Percentiles rank a stretch among this genome's conserved stretches.
These are phyloP conservation scores for Trametes coccinea DNA, from an alignment of 768 basidiomycete genomes.

Conservation along the genomic window DNA sequence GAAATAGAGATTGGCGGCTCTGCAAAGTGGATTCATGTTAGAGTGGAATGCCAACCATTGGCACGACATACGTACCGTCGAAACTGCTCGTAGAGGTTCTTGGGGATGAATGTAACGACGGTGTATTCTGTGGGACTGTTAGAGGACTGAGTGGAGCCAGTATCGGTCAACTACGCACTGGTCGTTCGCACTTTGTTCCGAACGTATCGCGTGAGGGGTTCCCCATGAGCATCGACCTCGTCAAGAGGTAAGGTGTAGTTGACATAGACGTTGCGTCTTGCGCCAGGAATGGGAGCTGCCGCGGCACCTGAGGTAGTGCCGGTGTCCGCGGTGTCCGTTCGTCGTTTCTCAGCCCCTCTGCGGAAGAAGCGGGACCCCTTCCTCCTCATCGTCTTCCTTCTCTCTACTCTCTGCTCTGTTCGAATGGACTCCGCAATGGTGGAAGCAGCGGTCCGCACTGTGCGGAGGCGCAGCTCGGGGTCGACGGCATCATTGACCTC, in stretches of 20 bases:
- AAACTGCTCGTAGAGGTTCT: constrained; percentile 95
- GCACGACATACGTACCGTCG: constrained; percentile 54
- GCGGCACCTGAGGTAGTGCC: constrained; percentile 30
- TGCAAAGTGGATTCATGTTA: constrained; percentile 29
- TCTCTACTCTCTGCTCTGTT: constrained; percentile 69
- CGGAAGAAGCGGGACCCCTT: constrained; percentile 62
- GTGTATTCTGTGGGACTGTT: constrained; percentile 71
- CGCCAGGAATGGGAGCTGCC: constrained; percentile 46
- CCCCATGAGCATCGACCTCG: constrained; percentile 71
- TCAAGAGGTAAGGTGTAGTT: constrained; percentile 65
- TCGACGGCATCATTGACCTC: constrained; percentile 73
- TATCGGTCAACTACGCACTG: constrained; percentile 51
- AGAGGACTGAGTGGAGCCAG: constrained; percentile 9
- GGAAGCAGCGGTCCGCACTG: constrained; percentile 90
- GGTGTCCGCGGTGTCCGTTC: constrained; percentile 34
- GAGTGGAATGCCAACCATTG: neutral
- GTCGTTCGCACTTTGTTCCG: constrained; percentile 94
- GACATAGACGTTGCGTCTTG: constrained; percentile 76
- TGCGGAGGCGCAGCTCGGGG: constrained; percentile 83
- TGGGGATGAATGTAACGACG: constrained; percentile 84
- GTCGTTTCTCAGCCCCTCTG: constrained; percentile 49
- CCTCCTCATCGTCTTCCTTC: constrained; percentile 48
- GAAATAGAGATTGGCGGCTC: constrained; percentile 93
- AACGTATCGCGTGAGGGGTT: constrained; percentile 76
- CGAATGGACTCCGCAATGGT: constrained; percentile 86